These are phyloP conservation scores for Breviolum minutum DNA, from an alignment of 73 alveolate genomes.

Conservation along the genomic window DNA sequence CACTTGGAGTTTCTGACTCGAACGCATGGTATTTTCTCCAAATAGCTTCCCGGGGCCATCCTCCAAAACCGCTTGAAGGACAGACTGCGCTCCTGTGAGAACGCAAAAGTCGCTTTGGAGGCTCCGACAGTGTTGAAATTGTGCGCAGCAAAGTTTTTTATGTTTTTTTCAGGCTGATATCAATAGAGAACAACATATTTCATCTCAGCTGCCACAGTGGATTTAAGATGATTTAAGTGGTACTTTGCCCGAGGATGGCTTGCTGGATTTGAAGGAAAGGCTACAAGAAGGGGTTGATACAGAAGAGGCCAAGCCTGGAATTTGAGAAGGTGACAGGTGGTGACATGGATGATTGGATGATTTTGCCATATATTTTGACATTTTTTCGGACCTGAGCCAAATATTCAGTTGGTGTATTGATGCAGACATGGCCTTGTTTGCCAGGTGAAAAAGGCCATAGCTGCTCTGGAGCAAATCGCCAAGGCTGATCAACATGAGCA, in stretches of 20 bases:
- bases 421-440: not conserved
- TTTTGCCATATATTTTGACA: no score
- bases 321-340: not conserved
- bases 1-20: no score
- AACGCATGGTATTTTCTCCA: no score
- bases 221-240: no score
- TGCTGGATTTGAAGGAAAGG: not conserved
- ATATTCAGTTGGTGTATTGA: no score
- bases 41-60: no score
- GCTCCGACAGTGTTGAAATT: not conserved
- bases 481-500: not conserved
- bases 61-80: not conserved
- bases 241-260: not conserved
- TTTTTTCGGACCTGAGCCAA: no score
- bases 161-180: no score
- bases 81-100: conserved; percentile 12
- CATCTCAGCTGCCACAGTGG: no score
- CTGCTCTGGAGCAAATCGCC: not conserved
- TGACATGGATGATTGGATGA: not conserved
- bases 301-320: not conserved
- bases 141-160: no score
- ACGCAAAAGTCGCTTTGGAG: not conserved
- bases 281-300: not conserved
- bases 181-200: no score
- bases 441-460: not conserved